Evolutionary conservation across 2,329 filamentous ascomycete species (phyloP), one percentile per base, ranked within the genome.

Genomic region (Pezicula carpinea): DNA sequence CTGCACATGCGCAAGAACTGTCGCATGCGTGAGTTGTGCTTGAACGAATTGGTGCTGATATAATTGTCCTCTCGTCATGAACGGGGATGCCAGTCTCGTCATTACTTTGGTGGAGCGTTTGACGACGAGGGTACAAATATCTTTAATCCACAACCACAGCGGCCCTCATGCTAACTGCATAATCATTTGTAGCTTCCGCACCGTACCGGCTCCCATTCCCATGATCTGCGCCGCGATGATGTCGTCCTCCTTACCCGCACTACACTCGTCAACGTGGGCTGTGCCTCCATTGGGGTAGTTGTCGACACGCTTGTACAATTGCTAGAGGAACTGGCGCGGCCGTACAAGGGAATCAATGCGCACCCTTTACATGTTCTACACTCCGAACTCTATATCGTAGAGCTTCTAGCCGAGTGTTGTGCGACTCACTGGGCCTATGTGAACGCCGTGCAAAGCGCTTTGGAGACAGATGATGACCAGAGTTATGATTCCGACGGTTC

Each of bases 341-440:
- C 78, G 3, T 80, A 79, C 59, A 73, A 72, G 51, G 65, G 53
- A 19, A 66, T 78, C 46, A 64, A 72, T 39, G 65, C 69, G 18
- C 80, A 82, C 55, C 80, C 81, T 2, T 67, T 72, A 32, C 78
- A 83, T 58, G 71, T 86, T 43, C 66, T 85, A 26, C 71, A 79
- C 39, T 85, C 83, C 15, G 82, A 86, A 61, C 68, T 82, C 40
- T 85, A 82, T 56, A 68, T 85, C n/a, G 64, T 85, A 42, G 73
- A 77, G 40, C 68, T 86, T 35, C 71, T 82, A 31, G 79, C 81
- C 59, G 81, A 85, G 58, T 86, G 82, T 60, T 85, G 80, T 55
- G 73, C 75, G 43, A 74, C 76, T 44, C 75, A 82, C 59, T 85
- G 81, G 80, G 66, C 73, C 22, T 65, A 68, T 33, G 59, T 74